Base-by-base conservation (phyloP, 176 grass and related monocot species). In the Eremochloa ophiuroides region DNA sequence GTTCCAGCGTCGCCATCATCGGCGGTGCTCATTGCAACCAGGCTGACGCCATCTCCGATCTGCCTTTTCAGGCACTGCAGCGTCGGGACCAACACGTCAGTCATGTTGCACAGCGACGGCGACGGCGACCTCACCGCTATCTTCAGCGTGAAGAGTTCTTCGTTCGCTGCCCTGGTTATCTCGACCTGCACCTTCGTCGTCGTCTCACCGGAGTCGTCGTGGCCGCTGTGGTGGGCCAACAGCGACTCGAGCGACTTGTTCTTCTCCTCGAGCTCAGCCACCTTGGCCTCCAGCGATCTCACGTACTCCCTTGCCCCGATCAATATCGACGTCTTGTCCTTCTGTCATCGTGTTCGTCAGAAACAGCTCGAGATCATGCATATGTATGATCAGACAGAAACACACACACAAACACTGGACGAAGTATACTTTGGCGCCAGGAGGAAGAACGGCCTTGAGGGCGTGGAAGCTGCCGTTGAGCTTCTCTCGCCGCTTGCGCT, bases 251-350 rank as follows among this genome's bases (percentile, higher is more conserved):
- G 88, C 39, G 15, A 66, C 53, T 63, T 81, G 84, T 95, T 98
- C 88, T 87, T 95, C 86, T 93, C 82, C 65, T 98, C 86, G 3
- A 98, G 88, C 22, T 93, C 90, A 3, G n/a, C 64, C 14, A 91
- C 58, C 85, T 82, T 91, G 75, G 80, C 55, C 76, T 79, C 85
- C 26, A 98, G 83, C 16, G 79, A 78, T 11, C 77, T 88, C n/a
- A 98, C 26, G 80, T 94, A 94, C 12, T 87, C 90, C 75, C 62
- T 91, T 25, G 92, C 88, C 18, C 65, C 86, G 56, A 81, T 78
- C 79, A 98, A 90, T 80, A 98, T 85, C 25, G 95, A 94, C 37
- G 88, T 88, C 82, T 98, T 95, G 62, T 98, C 92, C 28, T 89
- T 92, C 90, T 94, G 77, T 58, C 20, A n/a, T n/a, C 26, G 3